Evolutionary conservation across 2,329 filamentous ascomycete species (phyloP).

Genomic region (Ceratocystis smalleyi): DNA sequence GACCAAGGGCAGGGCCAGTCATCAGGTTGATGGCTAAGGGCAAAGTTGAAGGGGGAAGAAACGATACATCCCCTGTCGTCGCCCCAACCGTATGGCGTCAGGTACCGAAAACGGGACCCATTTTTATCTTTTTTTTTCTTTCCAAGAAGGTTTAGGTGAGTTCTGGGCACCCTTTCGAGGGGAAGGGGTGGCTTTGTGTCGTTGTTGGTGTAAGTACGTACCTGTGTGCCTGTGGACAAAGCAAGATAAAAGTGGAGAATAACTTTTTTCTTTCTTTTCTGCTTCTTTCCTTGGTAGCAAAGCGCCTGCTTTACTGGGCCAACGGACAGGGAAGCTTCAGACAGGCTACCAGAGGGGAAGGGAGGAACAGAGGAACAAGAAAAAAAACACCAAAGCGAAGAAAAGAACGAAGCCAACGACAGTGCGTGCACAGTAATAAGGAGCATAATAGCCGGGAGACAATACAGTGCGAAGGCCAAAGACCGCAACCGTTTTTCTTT

Average conservation of each 20-base stretch:
- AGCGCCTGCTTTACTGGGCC: slow-evolving; percentile 5
- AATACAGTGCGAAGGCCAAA: neutral
- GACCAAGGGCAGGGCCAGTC: too few species aligned
- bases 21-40: too few species aligned
- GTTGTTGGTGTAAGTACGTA: neutral
- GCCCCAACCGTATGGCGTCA: slow-evolving; percentile 8
- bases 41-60: neutral
- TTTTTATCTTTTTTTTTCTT: neutral
- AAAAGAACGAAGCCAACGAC: neutral
- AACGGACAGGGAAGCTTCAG: neutral
- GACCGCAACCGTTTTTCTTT: neutral
- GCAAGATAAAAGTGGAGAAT: neutral
- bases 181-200: neutral
- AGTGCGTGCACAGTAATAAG: neutral
- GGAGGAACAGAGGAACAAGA: neutral
- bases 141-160: neutral
- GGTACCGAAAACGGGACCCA: slow-evolving; percentile 8
- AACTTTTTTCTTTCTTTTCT: neutral
- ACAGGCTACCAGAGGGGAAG: neutral
- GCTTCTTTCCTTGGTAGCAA: neutral
- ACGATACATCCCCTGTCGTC: neutral
- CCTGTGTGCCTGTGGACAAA: neutral
- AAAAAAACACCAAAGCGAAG: neutral
- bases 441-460: neutral
- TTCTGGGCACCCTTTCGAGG: neutral